phyloP scores from a whole-genome alignment of 192 early-diverging fungal genomes.

The Backusella tarrabulga region DNA sequence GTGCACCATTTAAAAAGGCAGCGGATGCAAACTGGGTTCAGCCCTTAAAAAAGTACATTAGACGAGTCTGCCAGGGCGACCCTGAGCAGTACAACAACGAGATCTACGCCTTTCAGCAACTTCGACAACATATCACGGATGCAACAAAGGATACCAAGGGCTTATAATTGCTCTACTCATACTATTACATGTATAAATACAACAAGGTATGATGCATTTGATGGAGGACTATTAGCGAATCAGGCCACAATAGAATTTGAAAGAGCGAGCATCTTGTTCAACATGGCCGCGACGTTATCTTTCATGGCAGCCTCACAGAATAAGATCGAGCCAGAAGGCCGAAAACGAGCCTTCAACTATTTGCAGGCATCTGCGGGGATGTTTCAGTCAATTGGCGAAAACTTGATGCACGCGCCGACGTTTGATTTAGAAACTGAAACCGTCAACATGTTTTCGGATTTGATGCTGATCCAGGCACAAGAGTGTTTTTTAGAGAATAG shows the following conservation, averaged over 20 bases:
- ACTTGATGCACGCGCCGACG: conserved; percentile 94
- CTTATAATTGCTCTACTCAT: conserved; percentile 70
- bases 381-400: conserved; percentile 94
- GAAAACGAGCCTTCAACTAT: conserved; percentile 85
- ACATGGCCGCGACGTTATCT: conserved; percentile 81
- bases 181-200: conserved; percentile 1
- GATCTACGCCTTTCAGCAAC: conserved; percentile 79
- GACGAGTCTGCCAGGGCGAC: conserved; percentile 83
- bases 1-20: conserved; percentile 79
- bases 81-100: conserved; percentile 86
- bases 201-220: conserved; percentile 81
- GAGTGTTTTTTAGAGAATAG: conserved; percentile 90
- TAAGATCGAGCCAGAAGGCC: conserved; percentile 64
- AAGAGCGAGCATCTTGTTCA: conserved; percentile 94
- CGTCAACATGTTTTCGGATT: conserved; percentile 75
- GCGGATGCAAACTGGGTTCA: conserved; percentile 88
- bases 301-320: conserved; percentile 72
- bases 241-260: conserved; percentile 96
- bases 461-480: conserved; percentile 95
- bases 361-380: conserved; percentile 91
- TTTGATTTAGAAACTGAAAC: conserved; percentile 87
- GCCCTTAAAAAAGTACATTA: conserved; percentile 85
- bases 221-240: conserved; percentile 56
- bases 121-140: conserved; percentile 92
- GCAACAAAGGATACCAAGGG: conserved; percentile 92